phyloP scores from a whole-genome alignment of 331 rosid species.

The Telfairia occidentalis region DNA sequence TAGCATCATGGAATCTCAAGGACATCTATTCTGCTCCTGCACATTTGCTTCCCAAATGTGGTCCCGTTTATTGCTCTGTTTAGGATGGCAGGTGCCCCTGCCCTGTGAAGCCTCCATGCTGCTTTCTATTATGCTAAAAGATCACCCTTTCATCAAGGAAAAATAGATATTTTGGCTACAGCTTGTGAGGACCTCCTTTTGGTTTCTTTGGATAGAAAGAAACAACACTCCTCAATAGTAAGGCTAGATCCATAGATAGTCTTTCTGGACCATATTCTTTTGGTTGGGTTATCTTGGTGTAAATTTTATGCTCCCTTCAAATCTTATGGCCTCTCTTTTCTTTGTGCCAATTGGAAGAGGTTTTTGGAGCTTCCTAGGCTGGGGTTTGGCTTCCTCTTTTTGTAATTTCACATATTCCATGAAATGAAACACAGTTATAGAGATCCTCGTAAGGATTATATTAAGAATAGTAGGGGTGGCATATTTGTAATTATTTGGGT shows the following conservation, averaged over 20 bases:
- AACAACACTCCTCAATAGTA: not conserved
- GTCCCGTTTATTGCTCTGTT: not conserved
- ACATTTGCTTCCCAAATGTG: not conserved
- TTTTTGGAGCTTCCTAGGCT: not conserved
- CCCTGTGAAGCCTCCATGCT: not conserved
- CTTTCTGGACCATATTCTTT: not conserved
- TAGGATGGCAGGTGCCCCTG: not conserved
- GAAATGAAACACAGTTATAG: too few species aligned
- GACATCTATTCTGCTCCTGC: not conserved
- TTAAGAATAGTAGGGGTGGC: too few species aligned
- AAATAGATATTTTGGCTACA: not conserved
- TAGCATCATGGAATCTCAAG: not conserved
- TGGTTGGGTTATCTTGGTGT: not conserved
- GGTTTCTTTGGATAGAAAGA: not conserved
- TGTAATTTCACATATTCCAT: too few species aligned
- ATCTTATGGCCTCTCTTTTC: too few species aligned
- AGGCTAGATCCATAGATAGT: not conserved
- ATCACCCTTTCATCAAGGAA: not conserved
- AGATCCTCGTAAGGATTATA: too few species aligned
- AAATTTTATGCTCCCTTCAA: too few species aligned
- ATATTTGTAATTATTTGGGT: too few species aligned
- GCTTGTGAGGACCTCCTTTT: not conserved
- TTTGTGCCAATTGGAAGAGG: not conserved
- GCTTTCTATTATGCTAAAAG: not conserved
- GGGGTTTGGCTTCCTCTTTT: too few species aligned